Evolutionary conservation across 169 alveolate species (phyloP).

Genomic region (Perkinsus olseni): DNA sequence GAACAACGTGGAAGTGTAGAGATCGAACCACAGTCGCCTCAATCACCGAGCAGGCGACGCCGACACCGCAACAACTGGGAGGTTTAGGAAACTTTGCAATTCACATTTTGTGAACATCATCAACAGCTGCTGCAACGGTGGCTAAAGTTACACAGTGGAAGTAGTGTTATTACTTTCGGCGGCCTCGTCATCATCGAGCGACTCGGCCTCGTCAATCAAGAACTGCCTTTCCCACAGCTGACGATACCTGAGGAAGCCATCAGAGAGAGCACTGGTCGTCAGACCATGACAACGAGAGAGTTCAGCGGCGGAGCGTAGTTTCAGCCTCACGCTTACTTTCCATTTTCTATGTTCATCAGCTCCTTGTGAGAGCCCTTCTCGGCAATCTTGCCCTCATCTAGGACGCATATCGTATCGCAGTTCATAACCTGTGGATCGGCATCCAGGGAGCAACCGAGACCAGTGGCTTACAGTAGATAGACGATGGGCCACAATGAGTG

Average conservation of each 20-base stretch:
- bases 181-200: not conserved
- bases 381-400: not conserved
- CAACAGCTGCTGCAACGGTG: not conserved
- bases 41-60: not conserved
- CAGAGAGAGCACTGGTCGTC: too few species aligned
- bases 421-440: not conserved
- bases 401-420: not conserved
- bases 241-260: not conserved
- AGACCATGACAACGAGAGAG: not conserved
- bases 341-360: not conserved
- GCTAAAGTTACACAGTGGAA: not conserved
- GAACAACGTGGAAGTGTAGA: not conserved
- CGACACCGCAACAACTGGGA: not conserved
- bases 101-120: not conserved
- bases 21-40: not conserved
- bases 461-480: conserved; percentile 51
- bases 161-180: not conserved
- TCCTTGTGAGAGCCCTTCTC: conserved; percentile 6
- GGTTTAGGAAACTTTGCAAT: not conserved
- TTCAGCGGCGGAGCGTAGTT: not conserved
- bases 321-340: not conserved
- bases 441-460: not conserved
- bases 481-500: conserved; percentile 73
- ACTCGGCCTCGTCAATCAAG: not conserved
- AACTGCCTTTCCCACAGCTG: not conserved